A percentile compares a stretch with the other conserved stretches of the same genome.
Conservation (phyloP, 345 rosid genomes). For the Leavenworthia alabamica region DNA sequence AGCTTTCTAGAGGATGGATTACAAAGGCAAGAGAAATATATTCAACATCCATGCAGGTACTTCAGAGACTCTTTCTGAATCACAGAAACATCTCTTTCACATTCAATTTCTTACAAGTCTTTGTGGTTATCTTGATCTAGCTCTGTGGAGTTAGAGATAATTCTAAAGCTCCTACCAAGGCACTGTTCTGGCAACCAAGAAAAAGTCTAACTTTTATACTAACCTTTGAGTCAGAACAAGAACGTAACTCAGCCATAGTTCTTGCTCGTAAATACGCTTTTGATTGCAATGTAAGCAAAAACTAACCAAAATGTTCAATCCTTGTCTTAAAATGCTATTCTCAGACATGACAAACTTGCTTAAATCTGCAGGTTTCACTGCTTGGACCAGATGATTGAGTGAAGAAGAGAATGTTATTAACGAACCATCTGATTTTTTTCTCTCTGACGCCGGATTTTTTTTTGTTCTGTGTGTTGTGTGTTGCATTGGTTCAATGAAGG, state of each 20-base stretch:
- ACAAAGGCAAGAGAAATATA: slow-evolving; percentile 89
- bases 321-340: background rate
- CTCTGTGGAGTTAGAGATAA: slow-evolving; percentile 72
- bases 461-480: slow-evolving; percentile 26
- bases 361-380: slow-evolving; percentile 57
- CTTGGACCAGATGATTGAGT: slow-evolving; percentile 72
- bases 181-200: slow-evolving; percentile 90
- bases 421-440: slow-evolving; percentile 13
- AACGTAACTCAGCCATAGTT: slow-evolving; percentile 71
- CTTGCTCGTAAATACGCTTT: slow-evolving; percentile 78
- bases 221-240: slow-evolving; percentile 81
- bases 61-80: background rate
- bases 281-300: slow-evolving; percentile 68
- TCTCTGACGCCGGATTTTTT: slow-evolving; percentile 10
- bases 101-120: background rate
- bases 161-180: slow-evolving; percentile 48
- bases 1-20: slow-evolving; percentile 96
- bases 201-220: slow-evolving; percentile 65
- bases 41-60: slow-evolving; percentile 84
- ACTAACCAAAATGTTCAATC: background rate
- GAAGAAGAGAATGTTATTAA: slow-evolving; percentile 15
- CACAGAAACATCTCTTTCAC: background rate
- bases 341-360: background rate
- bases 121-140: slow-evolving; percentile 29
- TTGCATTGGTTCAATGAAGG: slow-evolving; percentile 19